phyloP scores from a whole-genome alignment of 2,329 filamentous ascomycete genomes.

The Madurella fahalii region DNA sequence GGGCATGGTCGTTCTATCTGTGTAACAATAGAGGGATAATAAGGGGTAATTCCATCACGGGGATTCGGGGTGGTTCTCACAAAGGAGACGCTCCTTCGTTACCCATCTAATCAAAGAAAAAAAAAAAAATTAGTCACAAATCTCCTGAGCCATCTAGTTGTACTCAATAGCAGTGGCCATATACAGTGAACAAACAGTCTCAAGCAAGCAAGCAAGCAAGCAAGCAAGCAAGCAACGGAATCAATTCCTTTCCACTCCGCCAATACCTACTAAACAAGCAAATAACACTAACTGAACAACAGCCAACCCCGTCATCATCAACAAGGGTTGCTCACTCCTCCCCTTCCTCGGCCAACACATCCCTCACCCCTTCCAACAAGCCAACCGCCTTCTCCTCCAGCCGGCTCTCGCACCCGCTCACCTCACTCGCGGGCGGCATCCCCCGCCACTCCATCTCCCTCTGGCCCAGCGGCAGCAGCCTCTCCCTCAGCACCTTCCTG shows the following conservation, averaged over 20 bases:
- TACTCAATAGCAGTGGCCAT: too few relatives aligned
- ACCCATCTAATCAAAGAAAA: neutral
- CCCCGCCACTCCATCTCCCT: constrained; percentile 63
- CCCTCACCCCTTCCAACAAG: constrained; percentile 60
- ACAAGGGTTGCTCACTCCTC: constrained; percentile 14
- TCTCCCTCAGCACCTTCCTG: constrained; percentile 63
- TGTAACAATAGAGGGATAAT: neutral
- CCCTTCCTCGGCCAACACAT: constrained; percentile 51
- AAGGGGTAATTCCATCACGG: neutral
- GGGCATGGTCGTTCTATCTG: neutral
- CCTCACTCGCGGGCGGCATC: constrained; percentile 33
- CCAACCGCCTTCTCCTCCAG: constrained; percentile 72
- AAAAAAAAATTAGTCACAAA: neutral
- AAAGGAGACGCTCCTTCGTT: neutral
- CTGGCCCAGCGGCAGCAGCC: constrained; percentile 68
- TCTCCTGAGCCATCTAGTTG: neutral
- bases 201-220: too few relatives aligned
- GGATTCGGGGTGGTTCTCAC: neutral
- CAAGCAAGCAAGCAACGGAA: too few relatives aligned
- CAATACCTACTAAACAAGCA: neutral
- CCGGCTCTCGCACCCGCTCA: constrained; percentile 53
- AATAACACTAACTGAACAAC: constrained; percentile 1
- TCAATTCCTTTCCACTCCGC: neutral
- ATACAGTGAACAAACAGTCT: too few relatives aligned
- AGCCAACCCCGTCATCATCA: neutral